Evolutionary conservation across 1,284 basidiomycete species (phyloP).

Genomic region (Boletus sp.): DNA sequence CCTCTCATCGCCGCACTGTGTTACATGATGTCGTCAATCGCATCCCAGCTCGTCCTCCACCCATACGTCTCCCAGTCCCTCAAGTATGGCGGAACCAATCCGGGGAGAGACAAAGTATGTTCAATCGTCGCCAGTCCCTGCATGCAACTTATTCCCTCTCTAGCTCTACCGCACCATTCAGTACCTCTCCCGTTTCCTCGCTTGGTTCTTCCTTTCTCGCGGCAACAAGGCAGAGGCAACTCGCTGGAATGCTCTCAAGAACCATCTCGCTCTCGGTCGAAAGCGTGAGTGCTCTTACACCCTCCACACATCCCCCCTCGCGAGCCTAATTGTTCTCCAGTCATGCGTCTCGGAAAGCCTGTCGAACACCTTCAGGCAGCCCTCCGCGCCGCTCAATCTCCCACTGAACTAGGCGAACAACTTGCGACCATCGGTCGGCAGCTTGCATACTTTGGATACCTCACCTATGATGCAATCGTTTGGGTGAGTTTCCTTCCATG

Average conservation of each 20-base stretch:
- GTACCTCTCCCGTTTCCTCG: slow-evolving; percentile 88
- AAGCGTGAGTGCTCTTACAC: slow-evolving; percentile 59
- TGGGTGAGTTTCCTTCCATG: slow-evolving; percentile 62
- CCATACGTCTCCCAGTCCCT: slow-evolving; percentile 75
- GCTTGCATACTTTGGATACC: slow-evolving; percentile 89
- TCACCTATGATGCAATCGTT: slow-evolving; percentile 76
- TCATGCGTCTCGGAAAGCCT: slow-evolving; percentile 92
- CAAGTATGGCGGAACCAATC: slow-evolving; percentile 76
- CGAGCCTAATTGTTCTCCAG: slow-evolving; percentile 41
- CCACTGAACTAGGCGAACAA: slow-evolving; percentile 69
- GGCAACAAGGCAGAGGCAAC: slow-evolving; percentile 66
- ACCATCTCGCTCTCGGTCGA: slow-evolving; percentile 72
- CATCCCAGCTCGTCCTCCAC: slow-evolving; percentile 81
- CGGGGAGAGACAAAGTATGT: slow-evolving; percentile 85
- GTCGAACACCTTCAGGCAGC: slow-evolving; percentile 94
- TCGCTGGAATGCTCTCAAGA: slow-evolving; percentile 78
- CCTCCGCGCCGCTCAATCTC: slow-evolving; percentile 68
- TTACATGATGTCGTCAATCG: slow-evolving; percentile 55
- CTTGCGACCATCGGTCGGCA: slow-evolving; percentile 83
- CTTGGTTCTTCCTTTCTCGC: slow-evolving; percentile 73
- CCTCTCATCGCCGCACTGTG: slow-evolving; percentile 13
- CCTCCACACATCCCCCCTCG: slow-evolving; percentile 3
- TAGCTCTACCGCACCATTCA: slow-evolving; percentile 90
- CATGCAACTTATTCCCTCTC: background rate
- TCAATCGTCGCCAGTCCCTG: background rate